phyloP scores from a whole-genome alignment of 306 rosid species.

The Inga laurina region DNA sequence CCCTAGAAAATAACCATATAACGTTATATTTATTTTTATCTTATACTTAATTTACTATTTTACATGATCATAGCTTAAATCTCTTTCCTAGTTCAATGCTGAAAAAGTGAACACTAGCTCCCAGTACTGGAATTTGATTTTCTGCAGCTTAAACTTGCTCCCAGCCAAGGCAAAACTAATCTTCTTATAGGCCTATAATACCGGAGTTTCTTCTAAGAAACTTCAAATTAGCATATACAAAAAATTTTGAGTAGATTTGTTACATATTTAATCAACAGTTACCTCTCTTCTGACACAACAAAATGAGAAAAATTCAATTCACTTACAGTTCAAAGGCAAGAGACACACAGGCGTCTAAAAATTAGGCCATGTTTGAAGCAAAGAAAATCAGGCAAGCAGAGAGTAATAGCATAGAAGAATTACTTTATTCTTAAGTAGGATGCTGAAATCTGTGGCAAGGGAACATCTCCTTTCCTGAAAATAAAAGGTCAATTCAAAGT shows the following conservation, averaged over 20 bases:
- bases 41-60: too few species aligned
- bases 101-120: neutral
- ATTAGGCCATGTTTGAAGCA: neutral
- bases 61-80: too few species aligned
- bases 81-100: neutral
- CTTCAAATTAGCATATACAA: neutral
- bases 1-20: neutral
- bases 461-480: constrained; percentile 85
- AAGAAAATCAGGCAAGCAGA: constrained; percentile 21
- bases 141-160: neutral
- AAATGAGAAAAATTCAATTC: constrained; percentile 2
- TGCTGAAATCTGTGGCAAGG: constrained; percentile 88
- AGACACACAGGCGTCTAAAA: neutral
- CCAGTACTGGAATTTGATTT: constrained; percentile 3
- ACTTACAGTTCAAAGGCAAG: constrained; percentile 13
- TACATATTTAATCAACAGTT: neutral
- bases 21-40: neutral
- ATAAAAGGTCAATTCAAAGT: constrained; percentile 19
- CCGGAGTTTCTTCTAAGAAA: neutral
- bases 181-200: neutral
- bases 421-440: constrained; percentile 88
- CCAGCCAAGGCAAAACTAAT: neutral
- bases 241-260: neutral
- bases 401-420: constrained; percentile 37
- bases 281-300: constrained; percentile 16